Percentiles rank a stretch among this genome's conserved stretches.
These are phyloP conservation scores for Candida andamanensis DNA, from an alignment of 805 yeast species.

Conservation along the genomic window DNA sequence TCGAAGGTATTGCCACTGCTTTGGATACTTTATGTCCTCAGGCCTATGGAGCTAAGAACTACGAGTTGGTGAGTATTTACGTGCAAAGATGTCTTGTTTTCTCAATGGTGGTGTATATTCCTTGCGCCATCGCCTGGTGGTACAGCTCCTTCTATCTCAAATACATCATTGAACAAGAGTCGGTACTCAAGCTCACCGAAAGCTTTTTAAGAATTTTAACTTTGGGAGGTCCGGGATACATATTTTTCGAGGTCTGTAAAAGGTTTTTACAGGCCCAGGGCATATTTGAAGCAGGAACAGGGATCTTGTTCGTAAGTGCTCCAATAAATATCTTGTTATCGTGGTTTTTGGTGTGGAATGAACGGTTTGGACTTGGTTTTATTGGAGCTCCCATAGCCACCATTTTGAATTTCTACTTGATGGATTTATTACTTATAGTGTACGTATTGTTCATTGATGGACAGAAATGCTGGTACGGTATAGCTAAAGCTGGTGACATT, in stretches of 20 bases:
- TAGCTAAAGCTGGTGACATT: conserved; percentile 31
- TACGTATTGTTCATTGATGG: conserved; percentile 54
- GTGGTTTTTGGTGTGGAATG: conserved; percentile 40
- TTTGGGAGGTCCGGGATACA: conserved; percentile 40
- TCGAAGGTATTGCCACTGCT: conserved; percentile 44
- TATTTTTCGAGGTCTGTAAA: conserved; percentile 37
- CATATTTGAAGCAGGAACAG: conserved; percentile 44
- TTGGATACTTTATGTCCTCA: conserved; percentile 43
- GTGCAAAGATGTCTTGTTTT: conserved; percentile 37
- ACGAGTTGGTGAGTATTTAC: conserved; percentile 28
- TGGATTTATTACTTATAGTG: conserved; percentile 30
- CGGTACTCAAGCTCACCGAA: conserved; percentile 31
- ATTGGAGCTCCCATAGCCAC: conserved; percentile 42
- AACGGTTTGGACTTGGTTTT: conserved; percentile 35
- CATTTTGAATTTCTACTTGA: conserved; percentile 38
- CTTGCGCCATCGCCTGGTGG: conserved; percentile 41
- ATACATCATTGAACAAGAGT: conserved; percentile 26
- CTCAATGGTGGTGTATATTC: conserved; percentile 30
- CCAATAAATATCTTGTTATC: conserved; percentile 37
- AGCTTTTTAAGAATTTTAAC: conserved; percentile 30
- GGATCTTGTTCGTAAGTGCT: conserved; percentile 36
- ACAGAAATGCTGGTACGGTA: conserved; percentile 65
- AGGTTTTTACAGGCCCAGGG: conserved; percentile 44
- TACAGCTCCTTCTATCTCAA: conserved; percentile 22
- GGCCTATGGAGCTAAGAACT: conserved; percentile 41